Base-by-base conservation (phyloP, 2,329 filamentous ascomycete species). In the Gliomastix tumulicola region DNA sequence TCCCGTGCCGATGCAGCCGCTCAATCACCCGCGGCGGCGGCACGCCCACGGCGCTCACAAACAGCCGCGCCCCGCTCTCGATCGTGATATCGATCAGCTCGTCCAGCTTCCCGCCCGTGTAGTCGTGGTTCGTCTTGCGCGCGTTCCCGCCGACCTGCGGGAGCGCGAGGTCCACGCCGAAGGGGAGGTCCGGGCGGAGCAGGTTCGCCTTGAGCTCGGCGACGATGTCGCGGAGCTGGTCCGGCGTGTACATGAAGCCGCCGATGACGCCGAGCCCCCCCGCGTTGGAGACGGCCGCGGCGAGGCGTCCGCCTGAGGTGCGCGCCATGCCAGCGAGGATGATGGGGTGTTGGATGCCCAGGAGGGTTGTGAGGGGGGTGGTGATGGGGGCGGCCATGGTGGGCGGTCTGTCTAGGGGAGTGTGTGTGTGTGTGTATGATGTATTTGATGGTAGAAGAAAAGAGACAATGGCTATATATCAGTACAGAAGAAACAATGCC, bases 271-370 rank as follows among this genome's bases (percentile, higher is more conserved):
- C 84, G 1, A 94, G 77, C 0, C 88, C 88, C 44, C 88, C 88
- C 2, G 88, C 86, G 55, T 94, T 94, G 54, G 84, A 92, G 25
- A 94, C 87, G 6, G 88, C 87, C 4, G 88, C 88, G 7, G 87
- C 88, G 32, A 94, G 79, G 15, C 71, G 72, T 0, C 83, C 86
- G 41, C 83, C 82, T 0, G 85, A 89, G 9, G 85, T 86, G 43
- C 84, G 79, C 3, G 90, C 89, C 90, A 97, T 97, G 51, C 90
- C 90, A 22, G 90, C 90, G 16, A 96, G 84, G 47, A 96, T 68
- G 59, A 97, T 82, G 28, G 90, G 90, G 64, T 96, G 88, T 47
- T 82, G 69, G 62, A 96, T 95, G 18, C 79, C 76, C 36, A 96
- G 75, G 35, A 96, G 79, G 37, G 69, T 69, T 45, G 83, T 89